Base-by-base conservation (phyloP, 2,329 filamentous ascomycete species). In the Talaromyces sp. region DNA sequence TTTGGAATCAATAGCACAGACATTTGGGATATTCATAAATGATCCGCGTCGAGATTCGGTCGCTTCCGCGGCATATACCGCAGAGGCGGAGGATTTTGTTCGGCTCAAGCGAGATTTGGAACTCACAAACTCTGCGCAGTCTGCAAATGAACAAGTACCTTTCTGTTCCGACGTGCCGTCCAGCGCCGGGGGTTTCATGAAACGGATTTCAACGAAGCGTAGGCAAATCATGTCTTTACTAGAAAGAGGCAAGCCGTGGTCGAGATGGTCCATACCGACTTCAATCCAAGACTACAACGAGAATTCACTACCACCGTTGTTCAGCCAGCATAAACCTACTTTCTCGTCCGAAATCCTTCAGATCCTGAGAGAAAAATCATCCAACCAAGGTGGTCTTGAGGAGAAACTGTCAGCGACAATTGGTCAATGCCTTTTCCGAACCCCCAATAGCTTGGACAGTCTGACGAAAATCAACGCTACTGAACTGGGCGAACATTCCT, bases 341-440 rank as follows among this genome's bases (percentile, higher is more conserved):
- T 60, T 73, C 2, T 72, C 71, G 6, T 62, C 65, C 45, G 66
- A 69, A 41, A 64, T 74, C 36, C 57, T 73, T 6, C 70, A 67
- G 40, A 51, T 72, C 15, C 66, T 74, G 31, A 63, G 67, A 46
- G 55, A 61, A 22, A 39, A 57, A 4, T 59, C 58, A 9, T 19
- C 28, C 2, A 10, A 33, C 9, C 58, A 59, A 17, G 56, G 51
- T 6, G 58, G 61, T 13, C 54, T 69, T 1, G 64, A 65, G 19
- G 74, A 76, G 59, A 69, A 65, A 10, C 57, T 76, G 22, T 73
- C 69, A 21, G 74, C 73, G 21, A 62, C 69, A 2, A 65, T 73
- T 53, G 74, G 74, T n/a, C 71, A 67, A 56, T 74, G 71, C 60
- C 65, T 76, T n/a, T 75, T 76, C 55, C 39, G 65, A 40, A 65